Conservation (phyloP, 805 yeast genomes). For the Pichia thaimueangensis region DNA sequence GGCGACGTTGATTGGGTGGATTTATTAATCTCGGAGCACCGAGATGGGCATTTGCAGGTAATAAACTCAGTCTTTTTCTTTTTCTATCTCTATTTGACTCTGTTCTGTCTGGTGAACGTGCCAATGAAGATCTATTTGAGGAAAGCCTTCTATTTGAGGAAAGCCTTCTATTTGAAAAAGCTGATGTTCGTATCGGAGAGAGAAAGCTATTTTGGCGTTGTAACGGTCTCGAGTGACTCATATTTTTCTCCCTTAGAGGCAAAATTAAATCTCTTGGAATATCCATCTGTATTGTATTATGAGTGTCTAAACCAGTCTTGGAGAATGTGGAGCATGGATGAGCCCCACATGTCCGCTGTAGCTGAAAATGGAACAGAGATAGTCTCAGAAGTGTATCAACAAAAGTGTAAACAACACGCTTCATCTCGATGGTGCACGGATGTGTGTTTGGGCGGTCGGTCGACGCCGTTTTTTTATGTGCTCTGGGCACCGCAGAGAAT, state of each 20-base stretch:
- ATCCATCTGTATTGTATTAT: too few relatives aligned
- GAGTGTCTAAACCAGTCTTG: too few relatives aligned
- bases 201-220: slow-evolving; percentile 10
- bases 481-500: too few relatives aligned
- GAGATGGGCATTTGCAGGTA: slow-evolving; percentile 24
- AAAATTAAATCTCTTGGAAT: background rate
- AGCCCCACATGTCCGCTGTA: too few relatives aligned
- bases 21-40: slow-evolving; percentile 28
- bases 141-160: background rate
- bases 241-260: slow-evolving; percentile 1
- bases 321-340: too few relatives aligned
- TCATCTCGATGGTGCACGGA: too few relatives aligned
- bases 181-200: slow-evolving; percentile 4
- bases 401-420: too few relatives aligned
- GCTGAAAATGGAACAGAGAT: too few relatives aligned
- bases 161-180: too few relatives aligned
- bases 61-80: slow-evolving; percentile 24
- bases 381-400: too few relatives aligned
- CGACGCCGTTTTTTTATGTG: too few relatives aligned
- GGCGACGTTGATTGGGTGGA: slow-evolving; percentile 20
- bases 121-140: slow-evolving; percentile 7
- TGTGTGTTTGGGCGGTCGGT: too few relatives aligned
- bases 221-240: background rate
- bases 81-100: slow-evolving; percentile 10
- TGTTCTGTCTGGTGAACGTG: slow-evolving; percentile 9